These are phyloP conservation scores for Solanum lycopersicoides DNA, from an alignment of 257 asterid species.

Conservation along the genomic window DNA sequence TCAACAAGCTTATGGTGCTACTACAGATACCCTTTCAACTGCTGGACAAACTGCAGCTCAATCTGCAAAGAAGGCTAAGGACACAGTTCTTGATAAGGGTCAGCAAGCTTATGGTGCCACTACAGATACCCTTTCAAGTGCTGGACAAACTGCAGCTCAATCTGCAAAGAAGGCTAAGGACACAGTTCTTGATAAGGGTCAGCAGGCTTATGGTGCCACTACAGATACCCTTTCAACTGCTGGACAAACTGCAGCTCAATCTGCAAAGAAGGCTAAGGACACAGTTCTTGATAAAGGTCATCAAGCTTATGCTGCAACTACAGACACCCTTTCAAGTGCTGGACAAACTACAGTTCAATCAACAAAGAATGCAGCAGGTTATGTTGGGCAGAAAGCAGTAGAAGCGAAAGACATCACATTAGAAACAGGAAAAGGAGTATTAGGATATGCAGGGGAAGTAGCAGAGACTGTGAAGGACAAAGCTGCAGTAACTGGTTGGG, in stretches of 20 bases:
- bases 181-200: not conserved
- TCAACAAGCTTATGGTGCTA: not conserved
- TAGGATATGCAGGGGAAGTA: constrained; percentile 41
- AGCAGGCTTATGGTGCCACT: not conserved
- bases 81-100: not conserved
- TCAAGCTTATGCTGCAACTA: not conserved
- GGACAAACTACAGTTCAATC: not conserved
- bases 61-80: constrained; percentile 7
- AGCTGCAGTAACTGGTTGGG: constrained; percentile 72
- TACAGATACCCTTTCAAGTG: not conserved
- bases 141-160: not conserved
- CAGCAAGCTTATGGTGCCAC: not conserved
- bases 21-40: not conserved
- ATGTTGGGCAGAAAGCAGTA: constrained; percentile 22
- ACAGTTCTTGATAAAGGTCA: not conserved
- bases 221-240: not conserved
- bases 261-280: constrained; percentile 15
- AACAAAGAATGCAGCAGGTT: constrained; percentile 20
- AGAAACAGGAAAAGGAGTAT: constrained; percentile 41
- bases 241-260: not conserved
- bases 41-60: not conserved
- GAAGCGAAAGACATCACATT: constrained; percentile 38
- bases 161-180: not conserved
- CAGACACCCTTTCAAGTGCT: not conserved
- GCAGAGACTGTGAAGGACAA: constrained; percentile 43